Conservation (phyloP, 352 stramenopile genomes). For the Phytophthora melonis region DNA sequence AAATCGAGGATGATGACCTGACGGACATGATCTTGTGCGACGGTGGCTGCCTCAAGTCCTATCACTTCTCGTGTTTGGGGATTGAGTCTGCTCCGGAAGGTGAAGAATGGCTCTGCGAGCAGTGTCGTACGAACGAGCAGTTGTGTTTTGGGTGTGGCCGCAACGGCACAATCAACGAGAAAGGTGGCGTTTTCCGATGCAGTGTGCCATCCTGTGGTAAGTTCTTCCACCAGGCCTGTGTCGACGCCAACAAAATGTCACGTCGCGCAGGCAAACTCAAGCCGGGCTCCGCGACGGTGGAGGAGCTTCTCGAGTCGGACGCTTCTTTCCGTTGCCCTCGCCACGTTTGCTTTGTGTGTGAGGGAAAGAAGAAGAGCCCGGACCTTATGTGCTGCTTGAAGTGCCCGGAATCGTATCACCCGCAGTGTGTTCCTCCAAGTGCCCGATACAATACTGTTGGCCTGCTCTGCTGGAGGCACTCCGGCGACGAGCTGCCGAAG, state of each 20-base stretch:
- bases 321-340: constrained; percentile 91
- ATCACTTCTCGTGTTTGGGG: constrained; percentile 93
- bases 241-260: constrained; percentile 72
- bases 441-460: constrained; percentile 93
- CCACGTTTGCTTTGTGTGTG: constrained; percentile 82
- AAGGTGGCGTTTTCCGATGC: constrained; percentile 86
- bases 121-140: constrained; percentile 91
- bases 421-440: constrained; percentile 92
- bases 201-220: constrained; percentile 73
- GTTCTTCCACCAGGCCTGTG: constrained; percentile 87
- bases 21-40: constrained; percentile 93
- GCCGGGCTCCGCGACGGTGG: constrained; percentile 35
- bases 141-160: constrained; percentile 90
- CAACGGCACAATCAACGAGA: constrained; percentile 90
- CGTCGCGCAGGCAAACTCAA: constrained; percentile 56
- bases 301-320: constrained; percentile 73
- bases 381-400: constrained; percentile 93
- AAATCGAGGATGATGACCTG: constrained; percentile 86
- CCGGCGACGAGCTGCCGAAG: constrained; percentile 73
- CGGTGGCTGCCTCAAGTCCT: constrained; percentile 91
- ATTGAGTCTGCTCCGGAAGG: constrained; percentile 74
- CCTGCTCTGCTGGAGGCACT: constrained; percentile 92
- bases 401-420: constrained; percentile 93
- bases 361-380: constrained; percentile 75
- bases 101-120: constrained; percentile 91